These are phyloP conservation scores for Lentinula detonsa DNA, from an alignment of 768 basidiomycete species.

Conservation along the genomic window DNA sequence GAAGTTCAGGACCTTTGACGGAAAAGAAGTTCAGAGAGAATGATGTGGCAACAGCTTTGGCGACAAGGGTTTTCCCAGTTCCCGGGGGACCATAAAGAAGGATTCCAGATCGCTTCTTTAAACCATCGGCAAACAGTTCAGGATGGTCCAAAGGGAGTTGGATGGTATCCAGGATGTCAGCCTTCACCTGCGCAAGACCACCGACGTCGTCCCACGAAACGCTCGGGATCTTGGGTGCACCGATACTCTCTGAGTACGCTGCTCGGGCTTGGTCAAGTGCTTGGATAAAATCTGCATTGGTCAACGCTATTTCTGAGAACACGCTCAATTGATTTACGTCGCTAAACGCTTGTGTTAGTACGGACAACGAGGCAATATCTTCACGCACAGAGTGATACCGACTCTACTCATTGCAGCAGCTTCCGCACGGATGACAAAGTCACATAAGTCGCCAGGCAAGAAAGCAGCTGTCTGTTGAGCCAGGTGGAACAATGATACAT, in stretches of 20 bases:
- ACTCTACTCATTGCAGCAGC: slow-evolving; percentile 49
- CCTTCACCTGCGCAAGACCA: slow-evolving; percentile 80
- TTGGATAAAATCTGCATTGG: slow-evolving; percentile 59
- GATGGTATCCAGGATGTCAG: slow-evolving; percentile 93
- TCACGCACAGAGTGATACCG: slow-evolving; percentile 26
- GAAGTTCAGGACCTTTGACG: slow-evolving; percentile 92
- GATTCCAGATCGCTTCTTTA: slow-evolving; percentile 95
- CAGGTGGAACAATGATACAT: slow-evolving; percentile 67
- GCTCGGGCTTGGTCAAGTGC: slow-evolving; percentile 69
- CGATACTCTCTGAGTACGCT: slow-evolving; percentile 87
- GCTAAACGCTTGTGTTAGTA: not conserved
- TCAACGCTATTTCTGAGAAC: slow-evolving; percentile 34
- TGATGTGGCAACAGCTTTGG: slow-evolving; percentile 94
- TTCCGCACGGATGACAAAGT: slow-evolving; percentile 58
- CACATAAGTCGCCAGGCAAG: slow-evolving; percentile 72
- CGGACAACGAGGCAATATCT: not conserved
- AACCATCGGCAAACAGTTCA: slow-evolving; percentile 81
- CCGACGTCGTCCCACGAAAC: slow-evolving; percentile 98
- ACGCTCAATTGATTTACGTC: not conserved
- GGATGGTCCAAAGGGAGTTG: slow-evolving; percentile 88
- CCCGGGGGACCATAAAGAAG: slow-evolving; percentile 93
- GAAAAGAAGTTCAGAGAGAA: slow-evolving; percentile 95
- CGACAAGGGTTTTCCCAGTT: slow-evolving; percentile 91
- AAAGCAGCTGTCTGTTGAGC: slow-evolving; percentile 91
- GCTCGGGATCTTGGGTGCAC: slow-evolving; percentile 93